Evolutionary conservation across 2,329 filamentous ascomycete genomes (phyloP).

Genomic region (Phymatotrichopsis omnivora): DNA sequence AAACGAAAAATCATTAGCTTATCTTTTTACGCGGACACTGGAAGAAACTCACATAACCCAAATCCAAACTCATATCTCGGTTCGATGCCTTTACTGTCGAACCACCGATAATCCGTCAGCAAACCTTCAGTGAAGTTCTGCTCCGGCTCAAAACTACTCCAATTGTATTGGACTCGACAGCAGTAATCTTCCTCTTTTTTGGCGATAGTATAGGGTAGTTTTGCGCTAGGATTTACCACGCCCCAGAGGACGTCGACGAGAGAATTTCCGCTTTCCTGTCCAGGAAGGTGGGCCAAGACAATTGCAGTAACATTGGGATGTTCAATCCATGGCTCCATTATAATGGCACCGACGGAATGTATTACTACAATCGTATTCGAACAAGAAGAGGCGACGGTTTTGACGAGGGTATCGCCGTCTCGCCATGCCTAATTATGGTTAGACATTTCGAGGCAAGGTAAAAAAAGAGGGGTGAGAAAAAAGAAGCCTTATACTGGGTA

Average conservation of each 20-base stretch:
- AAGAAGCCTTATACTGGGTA: neutral
- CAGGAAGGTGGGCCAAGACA: conserved; percentile 63
- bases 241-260: conserved; percentile 67
- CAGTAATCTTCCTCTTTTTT: conserved; percentile 41
- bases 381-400: conserved; percentile 48
- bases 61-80: conserved; percentile 55
- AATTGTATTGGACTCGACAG: conserved; percentile 18
- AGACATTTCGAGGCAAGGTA: neutral
- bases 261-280: conserved; percentile 65
- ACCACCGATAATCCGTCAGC: conserved; percentile 54
- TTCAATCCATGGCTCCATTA: conserved; percentile 50
- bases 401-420: conserved; percentile 51
- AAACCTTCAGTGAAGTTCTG: conserved; percentile 54
- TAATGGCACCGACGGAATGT: conserved; percentile 51
- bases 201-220: conserved; percentile 45
- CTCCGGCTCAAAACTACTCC: conserved; percentile 36
- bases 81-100: conserved; percentile 45
- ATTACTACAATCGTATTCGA: conserved; percentile 55
- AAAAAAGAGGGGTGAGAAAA: neutral
- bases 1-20: neutral
- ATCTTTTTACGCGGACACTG: too few relatives aligned
- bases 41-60: conserved; percentile 39
- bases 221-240: conserved; percentile 38
- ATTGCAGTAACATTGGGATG: conserved; percentile 64
- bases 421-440: conserved; percentile 47